A percentile compares a stretch with the other conserved stretches of the same genome.
These are phyloP conservation scores for Wakefieldia striispora DNA, from an alignment of 768 basidiomycete species.

Conservation along the genomic window DNA sequence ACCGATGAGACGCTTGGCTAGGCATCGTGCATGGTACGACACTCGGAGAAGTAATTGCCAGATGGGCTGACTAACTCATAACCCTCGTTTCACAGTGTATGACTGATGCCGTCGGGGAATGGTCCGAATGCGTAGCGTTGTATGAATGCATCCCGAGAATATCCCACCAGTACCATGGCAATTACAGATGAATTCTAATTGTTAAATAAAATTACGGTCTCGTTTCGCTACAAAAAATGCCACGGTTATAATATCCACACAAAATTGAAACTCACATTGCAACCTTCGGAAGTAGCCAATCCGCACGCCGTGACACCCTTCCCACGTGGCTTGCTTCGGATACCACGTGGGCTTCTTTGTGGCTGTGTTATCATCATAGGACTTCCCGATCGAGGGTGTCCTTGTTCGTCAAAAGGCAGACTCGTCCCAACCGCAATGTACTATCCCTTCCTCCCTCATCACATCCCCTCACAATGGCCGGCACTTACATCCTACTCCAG, in stretches of 20 bases:
- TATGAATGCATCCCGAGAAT: too few relatives aligned
- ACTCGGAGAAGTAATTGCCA: not conserved
- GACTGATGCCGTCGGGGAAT: constrained; percentile 28
- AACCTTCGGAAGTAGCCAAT: constrained; percentile 10
- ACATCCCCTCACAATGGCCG: constrained; percentile 31
- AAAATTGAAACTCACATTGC: constrained; percentile 12
- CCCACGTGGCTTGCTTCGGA: constrained; percentile 36
- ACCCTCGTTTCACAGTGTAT: constrained; percentile 35
- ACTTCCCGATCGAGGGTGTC: constrained; percentile 39
- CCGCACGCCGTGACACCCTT: constrained; percentile 14
- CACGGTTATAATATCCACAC: not conserved
- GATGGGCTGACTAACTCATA: constrained; percentile 6
- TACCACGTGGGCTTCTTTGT: constrained; percentile 33
- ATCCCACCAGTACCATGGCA: too few relatives aligned
- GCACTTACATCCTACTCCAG: constrained; percentile 54
- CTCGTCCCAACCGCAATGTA: constrained; percentile 8
- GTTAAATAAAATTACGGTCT: not conserved
- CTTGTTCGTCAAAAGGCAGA: constrained; percentile 40
- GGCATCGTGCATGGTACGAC: constrained; percentile 50
- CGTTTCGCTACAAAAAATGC: not conserved
- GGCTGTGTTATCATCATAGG: constrained; percentile 30
- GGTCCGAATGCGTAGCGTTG: too few relatives aligned
- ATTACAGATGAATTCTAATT: not conserved
- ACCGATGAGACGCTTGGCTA: constrained; percentile 12
- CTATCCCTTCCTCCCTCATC: constrained; percentile 16